phyloP scores from a whole-genome alignment of 2,329 filamentous ascomycete species.

The Xylariaceae sp. region DNA sequence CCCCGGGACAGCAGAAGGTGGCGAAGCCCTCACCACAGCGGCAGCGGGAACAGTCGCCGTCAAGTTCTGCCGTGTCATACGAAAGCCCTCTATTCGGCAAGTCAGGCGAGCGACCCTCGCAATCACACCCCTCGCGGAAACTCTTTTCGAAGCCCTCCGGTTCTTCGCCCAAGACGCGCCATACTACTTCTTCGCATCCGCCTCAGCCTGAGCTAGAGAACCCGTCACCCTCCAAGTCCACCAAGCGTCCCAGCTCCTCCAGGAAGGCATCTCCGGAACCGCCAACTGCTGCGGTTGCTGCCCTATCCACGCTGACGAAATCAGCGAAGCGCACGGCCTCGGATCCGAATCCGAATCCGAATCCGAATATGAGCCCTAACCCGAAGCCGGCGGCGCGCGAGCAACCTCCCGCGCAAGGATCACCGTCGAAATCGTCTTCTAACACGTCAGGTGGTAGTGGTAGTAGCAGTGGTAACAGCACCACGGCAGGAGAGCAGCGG shows the following conservation, averaged over 20 bases:
- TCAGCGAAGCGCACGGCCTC: conserved; percentile 23
- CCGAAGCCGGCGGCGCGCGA: conserved; percentile 5
- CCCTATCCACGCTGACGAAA: conserved; percentile 7
- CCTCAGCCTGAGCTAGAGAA: conserved; percentile 17
- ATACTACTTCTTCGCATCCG: background rate
- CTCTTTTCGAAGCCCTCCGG: conserved; percentile 35
- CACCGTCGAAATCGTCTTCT: background rate
- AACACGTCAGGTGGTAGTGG: too few species aligned
- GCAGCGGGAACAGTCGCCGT: conserved; percentile 16
- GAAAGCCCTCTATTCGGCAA: conserved; percentile 39
- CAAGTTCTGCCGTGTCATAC: conserved; percentile 29
- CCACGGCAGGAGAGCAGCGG: background rate
- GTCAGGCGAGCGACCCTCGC: conserved; percentile 36
- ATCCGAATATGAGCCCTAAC: conserved; percentile 7
- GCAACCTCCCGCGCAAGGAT: conserved; percentile 12
- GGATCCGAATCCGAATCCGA: conserved; percentile 11
- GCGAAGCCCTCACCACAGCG: conserved; percentile 17
- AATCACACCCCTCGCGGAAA: conserved; percentile 33
- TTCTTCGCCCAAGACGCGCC: background rate
- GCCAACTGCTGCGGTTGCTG: background rate
- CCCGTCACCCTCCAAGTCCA: conserved; percentile 3
- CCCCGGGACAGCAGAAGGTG: conserved; percentile 33
- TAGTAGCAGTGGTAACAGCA: background rate
- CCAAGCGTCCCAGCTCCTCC: conserved; percentile 7
- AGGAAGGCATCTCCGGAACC: conserved; percentile 18